Base-by-base conservation (phyloP, 768 basidiomycete species). In the Clathrus columnatus region DNA sequence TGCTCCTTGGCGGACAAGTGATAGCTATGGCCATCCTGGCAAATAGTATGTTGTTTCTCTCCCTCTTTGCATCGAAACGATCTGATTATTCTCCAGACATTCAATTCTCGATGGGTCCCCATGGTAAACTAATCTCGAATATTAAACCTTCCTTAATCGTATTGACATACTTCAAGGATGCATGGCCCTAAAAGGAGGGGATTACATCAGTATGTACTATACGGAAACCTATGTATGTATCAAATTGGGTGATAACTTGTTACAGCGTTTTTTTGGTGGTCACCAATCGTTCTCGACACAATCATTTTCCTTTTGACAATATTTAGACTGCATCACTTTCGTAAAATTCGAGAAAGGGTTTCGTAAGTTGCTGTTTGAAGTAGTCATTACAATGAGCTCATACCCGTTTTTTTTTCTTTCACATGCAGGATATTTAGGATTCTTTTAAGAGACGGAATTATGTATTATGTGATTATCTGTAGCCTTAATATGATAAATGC, bases 401-500 rank as follows among this genome's bases (percentile, higher is more conserved):
- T 21, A 16, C 6, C 26, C 7, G 10, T n/a, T 29, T 21, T 6
- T n/a, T n/a, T 36, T 36, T 36, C 36, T n/a, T n/a, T n/a, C n/a
- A 17, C 8, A 27, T 7, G 17, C 7, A 51, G 50, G 24, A 17
- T 51, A 23, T 32, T 51, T 51, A 21, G 26, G 41, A 20, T 51
- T 29, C 17, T 51, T 21, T 42, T 51, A 42, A 51, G 30, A 7
- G 50, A 51, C 20, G 27, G 50, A 8, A 51, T 51, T 41, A 51
- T 51, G 28, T 51, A 51, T 32, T 51, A 51, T 36, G 36, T 36
- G 36, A 36, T 36, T 11, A 36, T 36, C n/a, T 36, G 36, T 36
- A 36, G 36, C 36, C 36, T 36, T 36, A 36, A 36, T n/a, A 36
- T 36, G 14, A 36, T n/a, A 11, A 36, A 36, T 36, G 36, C 36